Evolutionary conservation across 1,284 basidiomycete species (phyloP).

Genomic region (Inonotus hispidus): DNA sequence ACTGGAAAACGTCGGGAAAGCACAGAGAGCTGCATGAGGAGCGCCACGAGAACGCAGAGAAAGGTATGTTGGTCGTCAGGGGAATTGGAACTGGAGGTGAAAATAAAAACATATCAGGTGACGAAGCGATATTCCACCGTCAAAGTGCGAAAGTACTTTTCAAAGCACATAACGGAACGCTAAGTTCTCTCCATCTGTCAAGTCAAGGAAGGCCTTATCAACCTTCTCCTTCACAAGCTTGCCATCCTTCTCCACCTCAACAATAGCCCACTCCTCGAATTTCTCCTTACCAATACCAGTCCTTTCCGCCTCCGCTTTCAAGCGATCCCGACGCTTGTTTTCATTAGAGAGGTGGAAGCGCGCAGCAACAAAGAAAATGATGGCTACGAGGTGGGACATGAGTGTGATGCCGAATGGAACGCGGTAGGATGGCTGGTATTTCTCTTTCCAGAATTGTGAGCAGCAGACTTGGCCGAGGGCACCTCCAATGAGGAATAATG

Average conservation of each 20-base stretch:
- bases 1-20: not conserved
- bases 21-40: not conserved
- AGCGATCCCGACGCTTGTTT: constrained; percentile 26
- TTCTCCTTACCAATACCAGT: constrained; percentile 17
- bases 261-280: constrained; percentile 25
- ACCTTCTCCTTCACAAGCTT: constrained; percentile 18
- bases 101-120: not conserved
- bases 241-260: constrained; percentile 24
- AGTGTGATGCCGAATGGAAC: constrained; percentile 26
- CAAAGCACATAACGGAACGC: constrained; percentile 27
- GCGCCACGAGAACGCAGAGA: not conserved
- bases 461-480: constrained; percentile 27
- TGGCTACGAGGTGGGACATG: constrained; percentile 23
- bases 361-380: constrained; percentile 22
- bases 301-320: constrained; percentile 17
- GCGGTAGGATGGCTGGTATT: constrained; percentile 24
- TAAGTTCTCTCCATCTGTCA: constrained; percentile 27
- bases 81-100: not conserved
- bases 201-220: constrained; percentile 25
- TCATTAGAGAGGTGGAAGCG: constrained; percentile 22
- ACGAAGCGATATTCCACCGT: not conserved
- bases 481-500: constrained; percentile 29
- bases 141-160: not conserved
- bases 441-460: constrained; percentile 27
- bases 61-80: not conserved